Percentiles rank a stretch among this genome's conserved stretches.
Conservation (phyloP, 2,329 filamentous ascomycete genomes). For the Penicillium freii region DNA sequence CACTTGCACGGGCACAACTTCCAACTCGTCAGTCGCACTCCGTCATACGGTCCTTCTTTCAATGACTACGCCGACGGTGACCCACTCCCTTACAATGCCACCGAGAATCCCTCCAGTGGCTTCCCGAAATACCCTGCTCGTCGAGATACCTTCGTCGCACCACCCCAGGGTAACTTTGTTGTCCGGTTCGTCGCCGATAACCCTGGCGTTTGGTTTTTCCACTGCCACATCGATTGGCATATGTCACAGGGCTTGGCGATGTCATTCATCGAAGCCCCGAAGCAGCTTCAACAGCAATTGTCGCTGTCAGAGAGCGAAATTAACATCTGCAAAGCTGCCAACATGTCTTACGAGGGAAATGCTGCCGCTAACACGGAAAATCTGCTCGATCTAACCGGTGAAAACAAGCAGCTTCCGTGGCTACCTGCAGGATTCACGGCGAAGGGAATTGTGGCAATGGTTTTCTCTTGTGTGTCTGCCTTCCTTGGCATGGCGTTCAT, state of each 20-base stretch:
- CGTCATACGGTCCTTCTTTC: slow-evolving; percentile 55
- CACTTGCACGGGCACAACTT: slow-evolving; percentile 61
- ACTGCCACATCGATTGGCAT: slow-evolving; percentile 82
- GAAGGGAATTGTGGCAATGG: slow-evolving; percentile 69
- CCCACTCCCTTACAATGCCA: slow-evolving; percentile 11
- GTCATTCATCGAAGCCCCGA: slow-evolving; percentile 63
- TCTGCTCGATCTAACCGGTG: slow-evolving; percentile 61
- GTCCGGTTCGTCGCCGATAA: slow-evolving; percentile 51
- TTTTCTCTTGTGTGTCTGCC: slow-evolving; percentile 68
- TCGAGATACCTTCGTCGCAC: slow-evolving; percentile 66
- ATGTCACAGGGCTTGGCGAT: slow-evolving; percentile 64
- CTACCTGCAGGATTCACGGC: slow-evolving; percentile 70
- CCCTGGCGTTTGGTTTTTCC: slow-evolving; percentile 65
- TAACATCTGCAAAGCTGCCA: slow-evolving; percentile 56
- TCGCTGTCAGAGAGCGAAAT: slow-evolving; percentile 61
- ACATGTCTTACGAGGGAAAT: slow-evolving; percentile 61
- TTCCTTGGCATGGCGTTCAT: slow-evolving; percentile 67
- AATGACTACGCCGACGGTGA: slow-evolving; percentile 50
- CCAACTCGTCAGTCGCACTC: slow-evolving; percentile 62
- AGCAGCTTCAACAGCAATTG: slow-evolving; percentile 60
- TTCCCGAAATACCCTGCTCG: slow-evolving; percentile 61
- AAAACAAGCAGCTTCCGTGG: slow-evolving; percentile 55
- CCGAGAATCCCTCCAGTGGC: slow-evolving; percentile 27
- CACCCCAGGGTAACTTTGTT: slow-evolving; percentile 65
- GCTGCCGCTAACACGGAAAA: slow-evolving; percentile 69